Conservation (phyloP, 805 yeast species). For the Zygosaccharomyces gambellarensis region DNA sequence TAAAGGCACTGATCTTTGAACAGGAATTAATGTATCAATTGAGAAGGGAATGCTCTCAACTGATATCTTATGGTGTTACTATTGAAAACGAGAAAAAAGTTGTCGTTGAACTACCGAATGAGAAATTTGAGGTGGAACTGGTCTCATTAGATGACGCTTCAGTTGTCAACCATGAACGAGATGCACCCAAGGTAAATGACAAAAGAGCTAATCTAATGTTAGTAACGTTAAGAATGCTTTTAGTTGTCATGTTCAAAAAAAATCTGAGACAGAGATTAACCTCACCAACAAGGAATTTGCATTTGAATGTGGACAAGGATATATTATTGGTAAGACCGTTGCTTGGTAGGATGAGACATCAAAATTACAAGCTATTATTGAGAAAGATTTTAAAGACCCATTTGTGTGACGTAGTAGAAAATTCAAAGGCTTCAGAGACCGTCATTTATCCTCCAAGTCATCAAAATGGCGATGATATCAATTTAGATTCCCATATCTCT, state of each 20-base stretch:
- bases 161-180: conserved; percentile 38
- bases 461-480: not conserved
- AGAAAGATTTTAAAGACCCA: conserved; percentile 27
- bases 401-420: conserved; percentile 23
- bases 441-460: not conserved
- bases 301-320: conserved; percentile 15
- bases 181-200: conserved; percentile 40
- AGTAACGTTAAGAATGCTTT: conserved; percentile 33
- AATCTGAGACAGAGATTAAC: conserved; percentile 28
- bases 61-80: conserved; percentile 65
- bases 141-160: conserved; percentile 39
- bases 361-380: conserved; percentile 26
- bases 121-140: conserved; percentile 67
- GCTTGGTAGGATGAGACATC: conserved; percentile 32
- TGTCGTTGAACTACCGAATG: conserved; percentile 58
- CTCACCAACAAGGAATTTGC: conserved; percentile 8
- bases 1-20: conserved; percentile 76
- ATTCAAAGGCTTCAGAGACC: conserved; percentile 9
- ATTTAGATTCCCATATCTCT: conserved; percentile 21
- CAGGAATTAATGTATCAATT: conserved; percentile 81
- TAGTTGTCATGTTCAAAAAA: conserved; percentile 40
- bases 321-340: conserved; percentile 30
- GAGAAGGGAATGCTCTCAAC: conserved; percentile 64
- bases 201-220: conserved; percentile 35
- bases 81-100: conserved; percentile 61